phyloP scores from a whole-genome alignment of 306 rosid species.

The Lupinus albus region DNA sequence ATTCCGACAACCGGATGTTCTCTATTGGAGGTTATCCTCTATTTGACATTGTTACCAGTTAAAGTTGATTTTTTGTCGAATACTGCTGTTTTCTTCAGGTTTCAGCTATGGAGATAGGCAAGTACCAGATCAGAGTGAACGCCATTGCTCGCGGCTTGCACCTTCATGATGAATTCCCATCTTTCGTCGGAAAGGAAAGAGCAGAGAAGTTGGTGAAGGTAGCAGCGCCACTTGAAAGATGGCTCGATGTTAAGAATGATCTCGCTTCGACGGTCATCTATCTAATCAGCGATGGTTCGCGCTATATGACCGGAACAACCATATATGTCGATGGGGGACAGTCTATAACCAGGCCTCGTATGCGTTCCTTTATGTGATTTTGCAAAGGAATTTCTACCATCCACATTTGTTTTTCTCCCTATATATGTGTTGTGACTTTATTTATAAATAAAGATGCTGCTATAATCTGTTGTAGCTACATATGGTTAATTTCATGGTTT shows the following conservation, averaged over 20 bases:
- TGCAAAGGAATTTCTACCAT: background rate
- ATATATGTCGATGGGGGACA: conserved; percentile 89
- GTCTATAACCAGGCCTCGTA: conserved; percentile 76
- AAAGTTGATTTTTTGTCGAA: conserved; percentile 21
- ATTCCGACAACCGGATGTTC: background rate
- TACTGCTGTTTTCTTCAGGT: conserved; percentile 37
- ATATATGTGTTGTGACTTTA: background rate
- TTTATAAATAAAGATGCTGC: background rate
- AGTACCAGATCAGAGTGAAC: conserved; percentile 49
- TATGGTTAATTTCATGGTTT: too few relatives aligned
- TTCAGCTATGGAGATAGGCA: conserved; percentile 55
- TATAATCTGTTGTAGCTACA: too few relatives aligned
- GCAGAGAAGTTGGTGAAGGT: conserved; percentile 48
- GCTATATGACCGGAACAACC: conserved; percentile 93
- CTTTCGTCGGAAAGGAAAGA: conserved; percentile 62
- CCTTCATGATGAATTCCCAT: conserved; percentile 64
- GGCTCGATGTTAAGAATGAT: conserved; percentile 82
- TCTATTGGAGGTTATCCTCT: conserved; percentile 10
- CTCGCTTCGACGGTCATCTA: conserved; percentile 69
- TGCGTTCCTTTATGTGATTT: conserved; percentile 83
- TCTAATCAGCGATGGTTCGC: conserved; percentile 73
- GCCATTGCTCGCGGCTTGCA: conserved; percentile 84
- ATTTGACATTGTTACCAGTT: conserved; percentile 6
- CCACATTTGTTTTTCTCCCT: background rate
- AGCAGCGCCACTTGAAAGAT: conserved; percentile 54